These are phyloP conservation scores for Triticum turgidum DNA, from an alignment of 176 grass and related monocot species.

Conservation along the genomic window DNA sequence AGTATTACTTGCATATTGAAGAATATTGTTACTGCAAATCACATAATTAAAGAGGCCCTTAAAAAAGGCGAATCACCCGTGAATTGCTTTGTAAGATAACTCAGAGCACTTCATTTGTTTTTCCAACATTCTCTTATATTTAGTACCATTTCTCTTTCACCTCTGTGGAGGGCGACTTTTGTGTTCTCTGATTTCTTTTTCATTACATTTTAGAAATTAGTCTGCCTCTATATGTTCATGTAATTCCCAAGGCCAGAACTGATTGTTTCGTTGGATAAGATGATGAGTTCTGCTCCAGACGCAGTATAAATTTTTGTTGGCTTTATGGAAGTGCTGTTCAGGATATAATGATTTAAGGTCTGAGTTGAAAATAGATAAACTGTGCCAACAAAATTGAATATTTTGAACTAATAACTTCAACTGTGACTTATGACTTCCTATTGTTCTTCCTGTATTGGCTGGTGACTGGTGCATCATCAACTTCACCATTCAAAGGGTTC, in stretches of 20 bases:
- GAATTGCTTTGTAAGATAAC: constrained; percentile 73
- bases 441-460: background rate
- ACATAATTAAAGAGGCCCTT: constrained; percentile 70
- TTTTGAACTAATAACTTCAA: background rate
- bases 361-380: background rate
- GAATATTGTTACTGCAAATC: constrained; percentile 70
- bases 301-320: background rate
- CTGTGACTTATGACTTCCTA: background rate
- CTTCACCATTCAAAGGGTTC: background rate
- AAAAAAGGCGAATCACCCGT: constrained; percentile 46
- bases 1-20: constrained; percentile 80
- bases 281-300: background rate
- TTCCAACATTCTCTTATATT: constrained; percentile 5
- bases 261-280: background rate
- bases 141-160: background rate
- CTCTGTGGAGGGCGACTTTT: background rate
- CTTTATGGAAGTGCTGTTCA: background rate
- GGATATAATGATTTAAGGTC: background rate
- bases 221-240: background rate
- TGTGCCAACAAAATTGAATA: background rate
- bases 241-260: background rate
- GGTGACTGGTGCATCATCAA: background rate
- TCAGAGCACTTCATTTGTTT: background rate
- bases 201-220: background rate
- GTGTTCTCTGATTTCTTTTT: background rate